Evolutionary conservation across 1,284 basidiomycete species (phyloP).

Genomic region (Pyrrhoderma lamaoense): DNA sequence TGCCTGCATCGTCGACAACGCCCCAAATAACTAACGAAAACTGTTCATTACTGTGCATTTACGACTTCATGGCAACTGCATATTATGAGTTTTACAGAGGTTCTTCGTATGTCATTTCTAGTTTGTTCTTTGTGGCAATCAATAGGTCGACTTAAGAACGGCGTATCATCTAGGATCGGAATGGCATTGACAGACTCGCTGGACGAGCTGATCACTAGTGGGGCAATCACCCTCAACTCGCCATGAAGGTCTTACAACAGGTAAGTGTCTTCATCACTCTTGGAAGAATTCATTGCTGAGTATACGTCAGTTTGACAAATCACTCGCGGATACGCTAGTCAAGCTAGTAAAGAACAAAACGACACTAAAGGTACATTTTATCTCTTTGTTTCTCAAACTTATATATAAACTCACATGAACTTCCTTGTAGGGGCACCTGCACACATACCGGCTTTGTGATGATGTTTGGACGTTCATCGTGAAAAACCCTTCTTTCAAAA

Average conservation of each 20-base stretch:
- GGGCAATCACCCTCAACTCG: slow-evolving; percentile 96
- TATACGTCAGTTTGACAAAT: slow-evolving; percentile 80
- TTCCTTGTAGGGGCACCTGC: slow-evolving; percentile 66
- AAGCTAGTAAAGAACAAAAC: slow-evolving; percentile 92
- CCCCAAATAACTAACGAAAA: no score
- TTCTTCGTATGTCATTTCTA: slow-evolving; percentile 57
- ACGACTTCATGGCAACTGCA: slow-evolving; percentile 57
- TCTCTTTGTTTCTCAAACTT: background rate
- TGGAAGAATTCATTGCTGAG: no score
- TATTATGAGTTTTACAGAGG: slow-evolving; percentile 91
- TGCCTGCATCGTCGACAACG: background rate
- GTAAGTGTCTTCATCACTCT: slow-evolving; percentile 35
- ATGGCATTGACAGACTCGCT: slow-evolving; percentile 98
- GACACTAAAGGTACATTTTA: slow-evolving; percentile 67
- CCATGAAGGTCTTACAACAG: slow-evolving; percentile 95
- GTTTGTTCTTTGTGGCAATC: background rate
- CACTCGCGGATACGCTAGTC: slow-evolving; percentile 82
- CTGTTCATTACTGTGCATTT: background rate
- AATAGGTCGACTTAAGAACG: background rate
- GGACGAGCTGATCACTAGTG: slow-evolving; percentile 96
- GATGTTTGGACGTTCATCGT: slow-evolving; percentile 98
- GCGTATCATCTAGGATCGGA: slow-evolving; percentile 70
- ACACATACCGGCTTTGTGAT: slow-evolving; percentile 91
- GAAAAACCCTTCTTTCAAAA: slow-evolving; percentile 87
- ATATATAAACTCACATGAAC: background rate